These are phyloP conservation scores for Calonectria naviculata DNA, from an alignment of 2,329 filamentous ascomycete species.

Conservation along the genomic window DNA sequence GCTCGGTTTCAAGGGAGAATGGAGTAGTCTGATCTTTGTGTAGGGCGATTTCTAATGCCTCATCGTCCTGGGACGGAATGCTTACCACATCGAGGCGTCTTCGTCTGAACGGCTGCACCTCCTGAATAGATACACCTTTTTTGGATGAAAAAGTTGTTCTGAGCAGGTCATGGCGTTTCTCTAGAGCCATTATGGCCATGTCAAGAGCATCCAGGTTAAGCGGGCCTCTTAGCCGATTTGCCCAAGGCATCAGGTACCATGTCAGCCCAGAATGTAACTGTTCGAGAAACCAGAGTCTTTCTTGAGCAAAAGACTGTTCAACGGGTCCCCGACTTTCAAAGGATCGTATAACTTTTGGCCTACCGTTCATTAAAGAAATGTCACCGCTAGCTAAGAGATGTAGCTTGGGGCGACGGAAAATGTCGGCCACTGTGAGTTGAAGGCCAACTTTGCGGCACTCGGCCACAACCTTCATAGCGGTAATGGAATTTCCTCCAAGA, in stretches of 20 bases:
- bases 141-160: not conserved
- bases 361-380: too few relatives aligned
- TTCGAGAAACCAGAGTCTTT: not conserved
- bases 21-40: not conserved
- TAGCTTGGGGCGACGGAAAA: not conserved
- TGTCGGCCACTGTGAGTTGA: not conserved
- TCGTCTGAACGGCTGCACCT: too few relatives aligned
- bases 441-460: not conserved
- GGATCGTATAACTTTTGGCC: too few relatives aligned
- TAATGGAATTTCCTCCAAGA: not conserved
- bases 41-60: not conserved
- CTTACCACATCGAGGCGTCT: too few relatives aligned
- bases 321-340: not conserved
- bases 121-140: too few relatives aligned
- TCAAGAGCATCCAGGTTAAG: not conserved
- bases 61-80: too few relatives aligned
- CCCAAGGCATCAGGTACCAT: not conserved
- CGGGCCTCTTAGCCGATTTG: not conserved
- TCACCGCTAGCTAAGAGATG: not conserved
- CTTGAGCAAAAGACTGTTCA: not conserved
- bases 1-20: not conserved
- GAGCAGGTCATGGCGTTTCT: not conserved
- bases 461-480: not conserved
- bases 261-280: not conserved
- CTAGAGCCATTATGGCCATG: not conserved